These are phyloP conservation scores for Candida boleticola DNA, from an alignment of 805 yeast species.

Conservation along the genomic window DNA sequence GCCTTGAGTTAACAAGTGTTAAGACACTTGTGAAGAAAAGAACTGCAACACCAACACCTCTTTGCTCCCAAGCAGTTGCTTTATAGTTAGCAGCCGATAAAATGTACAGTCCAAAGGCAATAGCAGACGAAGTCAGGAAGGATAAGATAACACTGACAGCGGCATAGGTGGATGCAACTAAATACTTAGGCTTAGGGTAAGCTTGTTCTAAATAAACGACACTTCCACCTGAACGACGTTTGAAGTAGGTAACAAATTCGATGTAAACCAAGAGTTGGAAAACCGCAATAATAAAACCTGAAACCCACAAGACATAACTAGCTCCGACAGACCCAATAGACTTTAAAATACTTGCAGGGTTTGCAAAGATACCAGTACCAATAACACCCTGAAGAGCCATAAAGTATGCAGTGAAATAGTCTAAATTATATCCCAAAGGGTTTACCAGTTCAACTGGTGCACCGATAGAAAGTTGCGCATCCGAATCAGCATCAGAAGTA, in stretches of 20 bases:
- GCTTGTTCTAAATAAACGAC: slow-evolving; percentile 40
- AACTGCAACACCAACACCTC: slow-evolving; percentile 35
- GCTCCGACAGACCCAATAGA: slow-evolving; percentile 45
- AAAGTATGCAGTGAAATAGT: slow-evolving; percentile 56
- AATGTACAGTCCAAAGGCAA: slow-evolving; percentile 35
- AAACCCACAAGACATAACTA: slow-evolving; percentile 42
- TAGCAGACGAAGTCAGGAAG: slow-evolving; percentile 32
- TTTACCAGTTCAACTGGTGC: slow-evolving; percentile 41
- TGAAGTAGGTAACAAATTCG: slow-evolving; percentile 41
- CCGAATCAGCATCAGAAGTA: slow-evolving; percentile 5
- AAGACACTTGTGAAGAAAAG: slow-evolving; percentile 22
- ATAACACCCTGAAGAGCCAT: slow-evolving; percentile 66
- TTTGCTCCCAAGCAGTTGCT: slow-evolving; percentile 30
- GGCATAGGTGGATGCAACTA: slow-evolving; percentile 37
- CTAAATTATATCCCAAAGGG: slow-evolving; percentile 43
- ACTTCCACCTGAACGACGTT: slow-evolving; percentile 35
- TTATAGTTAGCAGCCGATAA: slow-evolving; percentile 29
- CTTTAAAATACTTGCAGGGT: slow-evolving; percentile 59
- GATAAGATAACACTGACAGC: slow-evolving; percentile 38
- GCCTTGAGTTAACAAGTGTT: slow-evolving; percentile 23
- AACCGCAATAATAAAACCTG: slow-evolving; percentile 38
- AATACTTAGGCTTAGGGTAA: slow-evolving; percentile 30
- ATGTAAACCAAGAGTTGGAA: slow-evolving; percentile 36
- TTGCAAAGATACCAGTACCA: slow-evolving; percentile 76
- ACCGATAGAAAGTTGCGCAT: slow-evolving; percentile 24